Evolutionary conservation across 1,284 basidiomycete genomes (phyloP).

Genomic region (Boletus smithii): DNA sequence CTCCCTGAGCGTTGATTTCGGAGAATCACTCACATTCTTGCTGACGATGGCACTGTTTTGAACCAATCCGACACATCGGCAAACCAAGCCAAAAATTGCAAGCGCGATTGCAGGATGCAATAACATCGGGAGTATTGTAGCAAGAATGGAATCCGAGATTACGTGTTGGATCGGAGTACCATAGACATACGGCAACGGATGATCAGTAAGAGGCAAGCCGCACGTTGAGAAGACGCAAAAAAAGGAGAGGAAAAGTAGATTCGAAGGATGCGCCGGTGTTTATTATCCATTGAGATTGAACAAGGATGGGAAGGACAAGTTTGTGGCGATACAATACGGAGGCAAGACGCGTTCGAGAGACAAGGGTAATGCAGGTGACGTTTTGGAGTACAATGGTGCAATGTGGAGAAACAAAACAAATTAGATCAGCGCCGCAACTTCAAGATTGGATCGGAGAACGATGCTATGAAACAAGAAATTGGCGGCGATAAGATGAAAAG

Average conservation of each 20-base stretch:
- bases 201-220: too few relatives aligned
- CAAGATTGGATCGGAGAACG: conserved; percentile 56
- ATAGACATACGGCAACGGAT: conserved; percentile 23
- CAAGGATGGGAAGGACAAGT: conserved; percentile 25
- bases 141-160: conserved; percentile 22
- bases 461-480: conserved; percentile 41
- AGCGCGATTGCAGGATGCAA: too few relatives aligned
- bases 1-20: conserved; percentile 1
- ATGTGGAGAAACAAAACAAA: conserved; percentile 17
- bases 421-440: conserved; percentile 56
- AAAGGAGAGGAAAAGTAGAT: conserved; percentile 4
- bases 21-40: conserved; percentile 56
- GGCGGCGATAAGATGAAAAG: conserved; percentile 22
- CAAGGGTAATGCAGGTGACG: conserved; percentile 16
- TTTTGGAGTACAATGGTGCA: conserved; percentile 13
- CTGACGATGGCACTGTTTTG: conserved; percentile 60
- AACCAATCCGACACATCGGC: too few relatives aligned
- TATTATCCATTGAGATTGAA: conserved; percentile 17
- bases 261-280: conserved; percentile 15
- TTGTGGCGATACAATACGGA: conserved; percentile 15
- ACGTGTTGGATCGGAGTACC: conserved; percentile 26
- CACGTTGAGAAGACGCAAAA: conserved; percentile 15
- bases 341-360: conserved; percentile 12
- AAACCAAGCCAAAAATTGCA: too few relatives aligned
- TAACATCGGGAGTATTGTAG: conserved; percentile 11